Percentiles rank a stretch among this genome's conserved stretches.
Evolutionary conservation across 768 basidiomycete species (phyloP).

Genomic region (Kwoniella sp.): DNA sequence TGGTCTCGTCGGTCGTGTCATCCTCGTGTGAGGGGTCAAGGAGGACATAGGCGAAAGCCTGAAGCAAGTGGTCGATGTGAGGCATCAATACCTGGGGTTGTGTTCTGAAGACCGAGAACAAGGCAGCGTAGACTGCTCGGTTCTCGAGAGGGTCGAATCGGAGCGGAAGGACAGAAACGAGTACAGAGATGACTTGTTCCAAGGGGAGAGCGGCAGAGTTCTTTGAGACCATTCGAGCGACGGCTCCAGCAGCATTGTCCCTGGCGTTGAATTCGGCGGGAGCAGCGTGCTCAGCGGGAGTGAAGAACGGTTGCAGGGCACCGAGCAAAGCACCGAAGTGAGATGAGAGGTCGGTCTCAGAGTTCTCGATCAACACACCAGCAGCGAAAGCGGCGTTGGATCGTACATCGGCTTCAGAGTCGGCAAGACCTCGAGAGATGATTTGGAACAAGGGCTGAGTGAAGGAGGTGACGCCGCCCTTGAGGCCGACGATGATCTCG

Average conservation of each 20-base stretch:
- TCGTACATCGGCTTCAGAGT: constrained; percentile 86
- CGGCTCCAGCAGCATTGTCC: constrained; percentile 95
- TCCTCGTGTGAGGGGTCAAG: constrained; percentile 69
- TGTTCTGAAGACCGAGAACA: constrained; percentile 84
- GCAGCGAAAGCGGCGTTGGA: constrained; percentile 95
- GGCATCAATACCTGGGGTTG: constrained; percentile 70
- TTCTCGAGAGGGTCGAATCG: constrained; percentile 89
- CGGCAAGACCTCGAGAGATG: constrained; percentile 78
- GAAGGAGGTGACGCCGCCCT: constrained; percentile 77
- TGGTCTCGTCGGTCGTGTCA: constrained; percentile 77
- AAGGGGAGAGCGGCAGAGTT: constrained; percentile 79
- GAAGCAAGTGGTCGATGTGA: constrained; percentile 75
- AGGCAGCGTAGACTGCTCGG: constrained; percentile 78
- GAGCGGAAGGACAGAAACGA: constrained; percentile 79
- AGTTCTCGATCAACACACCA: constrained; percentile 87
- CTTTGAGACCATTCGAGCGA: constrained; percentile 80
- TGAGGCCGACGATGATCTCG: constrained; percentile 92
- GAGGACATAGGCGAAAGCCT: constrained; percentile 77
- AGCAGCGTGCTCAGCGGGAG: constrained; percentile 66
- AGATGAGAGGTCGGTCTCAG: constrained; percentile 73
- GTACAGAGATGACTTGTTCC: constrained; percentile 68
- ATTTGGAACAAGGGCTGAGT: constrained; percentile 76
- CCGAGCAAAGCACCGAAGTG: constrained; percentile 79
- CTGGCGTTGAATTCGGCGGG: constrained; percentile 75
- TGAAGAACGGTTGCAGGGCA: constrained; percentile 79